These are phyloP conservation scores for Anthracocystis walkeri DNA, from an alignment of 1,284 basidiomycete genomes.

Conservation along the genomic window DNA sequence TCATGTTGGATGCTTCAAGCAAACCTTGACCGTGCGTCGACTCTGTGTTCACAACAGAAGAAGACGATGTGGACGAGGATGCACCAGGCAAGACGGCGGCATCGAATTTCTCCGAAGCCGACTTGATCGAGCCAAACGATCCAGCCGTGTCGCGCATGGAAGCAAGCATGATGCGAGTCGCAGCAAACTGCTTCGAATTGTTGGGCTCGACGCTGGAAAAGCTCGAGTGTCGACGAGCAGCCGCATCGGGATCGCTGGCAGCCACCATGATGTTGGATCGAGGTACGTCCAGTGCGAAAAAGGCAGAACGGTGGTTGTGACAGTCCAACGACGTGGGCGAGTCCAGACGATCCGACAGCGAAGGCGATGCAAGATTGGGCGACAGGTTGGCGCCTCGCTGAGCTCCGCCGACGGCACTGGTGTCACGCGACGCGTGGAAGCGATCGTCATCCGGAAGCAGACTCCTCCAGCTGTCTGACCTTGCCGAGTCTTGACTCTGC, in stretches of 20 bases:
- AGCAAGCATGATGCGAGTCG: slow-evolving; percentile 24
- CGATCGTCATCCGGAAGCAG: slow-evolving; percentile 47
- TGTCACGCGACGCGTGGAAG: slow-evolving; percentile 28
- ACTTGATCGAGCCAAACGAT: slow-evolving; percentile 9
- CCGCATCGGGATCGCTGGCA: slow-evolving; percentile 9
- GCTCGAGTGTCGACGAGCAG: slow-evolving; percentile 47
- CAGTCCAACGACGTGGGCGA: slow-evolving; percentile 30
- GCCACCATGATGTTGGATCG: not conserved
- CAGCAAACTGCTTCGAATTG: slow-evolving; percentile 29
- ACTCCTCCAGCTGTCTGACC: slow-evolving; percentile 50
- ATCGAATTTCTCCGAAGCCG: slow-evolving; percentile 10
- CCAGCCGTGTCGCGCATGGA: slow-evolving; percentile 19
- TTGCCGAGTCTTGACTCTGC: slow-evolving; percentile 16
- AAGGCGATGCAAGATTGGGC: slow-evolving; percentile 27
- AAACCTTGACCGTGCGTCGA: slow-evolving; percentile 3
- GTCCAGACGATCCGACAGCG: slow-evolving; percentile 37
- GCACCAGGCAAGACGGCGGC: not conserved
- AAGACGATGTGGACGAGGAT: slow-evolving; percentile 1
- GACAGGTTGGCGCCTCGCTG: slow-evolving; percentile 11
- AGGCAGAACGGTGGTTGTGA: slow-evolving; percentile 34
- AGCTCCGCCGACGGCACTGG: not conserved
- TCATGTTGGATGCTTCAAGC: slow-evolving; percentile 31
- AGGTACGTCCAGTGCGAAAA: slow-evolving; percentile 28
- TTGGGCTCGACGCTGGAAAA: slow-evolving; percentile 50
- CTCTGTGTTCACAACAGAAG: not conserved